Base-by-base conservation (phyloP, 805 yeast genomes). In the Spathaspora arborariae region DNA sequence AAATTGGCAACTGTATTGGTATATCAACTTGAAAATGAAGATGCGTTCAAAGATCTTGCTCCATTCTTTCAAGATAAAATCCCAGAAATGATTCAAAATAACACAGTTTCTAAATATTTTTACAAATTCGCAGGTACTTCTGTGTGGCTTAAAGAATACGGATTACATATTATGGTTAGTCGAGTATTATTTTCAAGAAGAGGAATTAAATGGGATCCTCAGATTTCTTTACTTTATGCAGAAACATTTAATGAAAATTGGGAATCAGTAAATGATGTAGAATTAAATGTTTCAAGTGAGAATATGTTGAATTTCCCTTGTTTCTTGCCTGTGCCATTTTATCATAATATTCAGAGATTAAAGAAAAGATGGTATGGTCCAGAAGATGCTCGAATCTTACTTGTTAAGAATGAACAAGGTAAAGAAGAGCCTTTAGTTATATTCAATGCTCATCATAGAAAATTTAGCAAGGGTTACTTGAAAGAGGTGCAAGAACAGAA, bases 71-170 rank as follows among this genome's bases (percentile, higher is more conserved):
- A 46, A 20, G 43, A 26, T 5, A 42, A 50, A 33, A 27, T 54
- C 26, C 46, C 48, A 2, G 42, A 45, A 11, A 54, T 51, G 20
- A 34, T 56, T 3, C 15, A 21, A 4, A 20, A 20, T 10, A n/a
- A 39, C 19, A 21, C 33, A 2, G 19, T 39, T 8, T 9, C 18
- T 39, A 20, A 39, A 8, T 57, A 62, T 47, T 67, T 70, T 69
- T 60, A 49, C 45, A 56, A 61, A 38, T 60, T 67, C 44, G 64
- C 66, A 2, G 70, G 70, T 1, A 56, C 69, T 9, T 58, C 66
- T 2, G 67, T 64, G 1, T 66, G 63, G 63, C 49, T 67, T 11
- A 52, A 61, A 42, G 61, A 64, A 13, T 64, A 62, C 39, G 62
- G 67, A 4, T 59, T 65, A 6, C 68, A 67, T 47, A 55, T 57